Conservation (phyloP, 805 yeast genomes). For the Sugiyamaella floridensis region DNA sequence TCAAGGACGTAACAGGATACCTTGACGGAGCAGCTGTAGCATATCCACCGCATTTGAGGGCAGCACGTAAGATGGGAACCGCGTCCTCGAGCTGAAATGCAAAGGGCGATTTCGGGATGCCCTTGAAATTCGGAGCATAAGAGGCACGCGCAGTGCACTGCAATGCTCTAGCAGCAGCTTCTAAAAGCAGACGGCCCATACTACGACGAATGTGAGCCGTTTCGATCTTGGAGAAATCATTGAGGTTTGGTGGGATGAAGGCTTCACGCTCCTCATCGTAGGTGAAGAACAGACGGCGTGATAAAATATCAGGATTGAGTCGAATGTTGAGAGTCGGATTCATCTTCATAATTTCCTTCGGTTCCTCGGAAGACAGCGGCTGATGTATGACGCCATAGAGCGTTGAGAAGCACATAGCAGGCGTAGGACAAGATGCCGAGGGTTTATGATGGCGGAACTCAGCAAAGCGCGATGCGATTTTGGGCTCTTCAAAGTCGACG, state of each 20-base stretch:
- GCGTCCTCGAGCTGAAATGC: constrained; percentile 9
- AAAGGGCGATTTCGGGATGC: not conserved
- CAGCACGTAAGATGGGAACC: constrained; percentile 2
- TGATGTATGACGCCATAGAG: constrained; percentile 59
- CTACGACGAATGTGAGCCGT: constrained; percentile 11
- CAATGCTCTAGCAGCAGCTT: constrained; percentile 12
- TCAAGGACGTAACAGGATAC: not conserved
- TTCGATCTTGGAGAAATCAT: constrained; percentile 13
- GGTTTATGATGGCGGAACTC: constrained; percentile 23
- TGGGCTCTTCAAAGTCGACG: constrained; percentile 40
- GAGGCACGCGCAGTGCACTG: constrained; percentile 1
- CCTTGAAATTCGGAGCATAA: not conserved
- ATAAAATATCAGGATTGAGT: constrained; percentile 48
- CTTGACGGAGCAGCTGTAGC: constrained; percentile 7
- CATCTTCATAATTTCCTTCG: constrained; percentile 49
- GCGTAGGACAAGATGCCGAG: constrained; percentile 40
- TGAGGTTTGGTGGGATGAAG: constrained; percentile 20
- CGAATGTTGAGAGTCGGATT: constrained; percentile 49
- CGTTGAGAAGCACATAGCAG: constrained; percentile 53
- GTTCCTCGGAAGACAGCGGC: constrained; percentile 47
- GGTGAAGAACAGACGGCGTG: constrained; percentile 23
- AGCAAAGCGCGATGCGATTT: constrained; percentile 47
- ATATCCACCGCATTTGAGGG: constrained; percentile 3
- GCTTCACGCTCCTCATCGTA: constrained; percentile 12
- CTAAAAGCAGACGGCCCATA: constrained; percentile 15